Conservation (phyloP, 2,329 filamentous ascomycete species). For the Fusarium nelsonii region DNA sequence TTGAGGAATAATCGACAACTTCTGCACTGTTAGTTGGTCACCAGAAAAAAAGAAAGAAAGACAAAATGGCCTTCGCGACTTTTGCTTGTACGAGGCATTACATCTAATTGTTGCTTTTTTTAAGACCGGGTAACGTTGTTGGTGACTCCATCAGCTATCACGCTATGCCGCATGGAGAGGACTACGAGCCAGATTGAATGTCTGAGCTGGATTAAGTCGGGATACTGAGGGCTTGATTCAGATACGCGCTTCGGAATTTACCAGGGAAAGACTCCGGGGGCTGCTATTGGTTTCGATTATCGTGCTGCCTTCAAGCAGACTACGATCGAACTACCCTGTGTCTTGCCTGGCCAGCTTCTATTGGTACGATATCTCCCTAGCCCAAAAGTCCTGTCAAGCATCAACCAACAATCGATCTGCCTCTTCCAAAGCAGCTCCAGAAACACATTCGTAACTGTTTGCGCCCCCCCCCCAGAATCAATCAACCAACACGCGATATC, state of each 20-base stretch:
- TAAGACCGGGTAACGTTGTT: slow-evolving; percentile 14
- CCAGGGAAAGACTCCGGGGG: neutral
- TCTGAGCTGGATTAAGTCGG: neutral
- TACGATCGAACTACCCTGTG: slow-evolving; percentile 32
- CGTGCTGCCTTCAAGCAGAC: slow-evolving; percentile 8
- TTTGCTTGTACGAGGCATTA: neutral
- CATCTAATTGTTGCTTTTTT: slow-evolving; percentile 38
- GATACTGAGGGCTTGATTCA: too few species aligned
- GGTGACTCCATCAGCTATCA: slow-evolving; percentile 37
- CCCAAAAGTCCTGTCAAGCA: neutral
- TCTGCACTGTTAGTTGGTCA: too few species aligned
- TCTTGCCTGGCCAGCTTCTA: neutral
- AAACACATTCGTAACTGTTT: slow-evolving; percentile 1
- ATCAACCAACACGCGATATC: slow-evolving; percentile 10
- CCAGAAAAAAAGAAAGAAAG: too few species aligned
- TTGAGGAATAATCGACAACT: neutral
- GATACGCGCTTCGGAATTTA: neutral
- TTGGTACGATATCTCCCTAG: neutral
- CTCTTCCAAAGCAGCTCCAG: slow-evolving; percentile 13
- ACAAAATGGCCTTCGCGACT: neutral
- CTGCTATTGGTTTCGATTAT: slow-evolving; percentile 14
- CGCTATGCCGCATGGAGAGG: neutral
- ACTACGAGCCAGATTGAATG: neutral
- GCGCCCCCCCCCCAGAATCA: slow-evolving; percentile 15
- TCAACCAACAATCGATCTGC: neutral